Conservation (phyloP, 352 stramenopile species). For the Globisporangium canariense region DNA sequence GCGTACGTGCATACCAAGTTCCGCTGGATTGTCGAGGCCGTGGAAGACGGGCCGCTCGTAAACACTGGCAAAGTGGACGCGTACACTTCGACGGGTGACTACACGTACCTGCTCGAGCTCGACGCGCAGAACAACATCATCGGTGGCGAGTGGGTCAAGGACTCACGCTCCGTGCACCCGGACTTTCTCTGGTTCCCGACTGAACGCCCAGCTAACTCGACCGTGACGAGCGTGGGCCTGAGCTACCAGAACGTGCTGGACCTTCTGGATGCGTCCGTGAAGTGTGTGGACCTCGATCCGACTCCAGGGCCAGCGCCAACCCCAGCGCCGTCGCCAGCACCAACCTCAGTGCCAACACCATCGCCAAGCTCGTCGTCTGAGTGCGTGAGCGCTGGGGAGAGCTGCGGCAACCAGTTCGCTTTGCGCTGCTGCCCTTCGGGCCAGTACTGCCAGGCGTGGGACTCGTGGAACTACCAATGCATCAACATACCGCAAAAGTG, state of each 20-base stretch:
- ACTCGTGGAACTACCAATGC: slow-evolving; percentile 43
- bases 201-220: slow-evolving; percentile 21
- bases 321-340: slow-evolving; percentile 4
- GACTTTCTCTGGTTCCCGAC: slow-evolving; percentile 21
- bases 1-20: slow-evolving; percentile 15
- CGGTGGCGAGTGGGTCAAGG: slow-evolving; percentile 56
- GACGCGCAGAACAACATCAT: slow-evolving; percentile 54
- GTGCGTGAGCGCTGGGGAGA: slow-evolving; percentile 8
- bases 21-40: slow-evolving; percentile 16
- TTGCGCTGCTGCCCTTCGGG: slow-evolving; percentile 28
- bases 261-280: slow-evolving; percentile 19
- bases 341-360: background rate
- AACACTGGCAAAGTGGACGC: slow-evolving; percentile 12
- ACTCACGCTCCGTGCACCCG: slow-evolving; percentile 10
- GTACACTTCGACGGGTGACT: slow-evolving; percentile 25
- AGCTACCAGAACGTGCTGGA: slow-evolving; percentile 39
- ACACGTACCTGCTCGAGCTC: slow-evolving; percentile 63
- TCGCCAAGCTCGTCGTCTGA: background rate
- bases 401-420: slow-evolving; percentile 17
- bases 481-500: slow-evolving; percentile 30
- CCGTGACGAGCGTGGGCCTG: slow-evolving; percentile 31
- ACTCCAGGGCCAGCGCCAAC: background rate
- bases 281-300: slow-evolving; percentile 1
- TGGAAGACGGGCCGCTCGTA: slow-evolving; percentile 11
- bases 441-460: slow-evolving; percentile 49